Evolutionary conservation across 352 stramenopile genomes (phyloP).

Genomic region (Phytophthora lateralis): DNA sequence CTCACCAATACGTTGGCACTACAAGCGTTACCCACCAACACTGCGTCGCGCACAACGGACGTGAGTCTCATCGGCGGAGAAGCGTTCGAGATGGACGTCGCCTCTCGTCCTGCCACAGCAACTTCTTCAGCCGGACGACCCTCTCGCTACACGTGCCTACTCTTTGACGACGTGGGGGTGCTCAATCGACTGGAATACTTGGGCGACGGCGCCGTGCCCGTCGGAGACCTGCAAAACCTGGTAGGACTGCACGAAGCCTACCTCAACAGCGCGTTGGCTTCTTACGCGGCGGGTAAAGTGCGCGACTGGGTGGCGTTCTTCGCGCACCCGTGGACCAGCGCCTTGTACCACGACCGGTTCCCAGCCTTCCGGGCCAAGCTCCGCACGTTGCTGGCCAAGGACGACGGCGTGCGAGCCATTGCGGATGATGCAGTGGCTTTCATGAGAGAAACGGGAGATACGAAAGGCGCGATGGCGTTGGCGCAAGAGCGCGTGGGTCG

Average conservation of each 20-base stretch:
- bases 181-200: constrained; percentile 77
- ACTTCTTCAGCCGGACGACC: constrained; percentile 7
- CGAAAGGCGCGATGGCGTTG: constrained; percentile 64
- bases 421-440: constrained; percentile 68
- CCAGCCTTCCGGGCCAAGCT: constrained; percentile 71
- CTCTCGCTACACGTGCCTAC: constrained; percentile 64
- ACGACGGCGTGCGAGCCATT: constrained; percentile 69
- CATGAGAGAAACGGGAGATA: constrained; percentile 65
- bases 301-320: constrained; percentile 89
- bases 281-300: constrained; percentile 72
- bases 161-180: constrained; percentile 82
- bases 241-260: constrained; percentile 88
- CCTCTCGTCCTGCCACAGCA: constrained; percentile 24
- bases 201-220: constrained; percentile 55
- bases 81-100: constrained; percentile 12
- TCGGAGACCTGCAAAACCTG: constrained; percentile 72
- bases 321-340: constrained; percentile 70
- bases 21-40: constrained; percentile 61
- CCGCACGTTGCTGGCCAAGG: constrained; percentile 61
- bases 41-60: constrained; percentile 16
- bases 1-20: constrained; percentile 74
- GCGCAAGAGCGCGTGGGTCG: constrained; percentile 70
- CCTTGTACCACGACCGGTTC: constrained; percentile 84
- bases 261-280: constrained; percentile 81
- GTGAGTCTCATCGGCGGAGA: constrained; percentile 26